Percentiles rank a stretch among this genome's conserved stretches.
Conservation (phyloP, 208 protist species). For the Leishmania major region DNA sequence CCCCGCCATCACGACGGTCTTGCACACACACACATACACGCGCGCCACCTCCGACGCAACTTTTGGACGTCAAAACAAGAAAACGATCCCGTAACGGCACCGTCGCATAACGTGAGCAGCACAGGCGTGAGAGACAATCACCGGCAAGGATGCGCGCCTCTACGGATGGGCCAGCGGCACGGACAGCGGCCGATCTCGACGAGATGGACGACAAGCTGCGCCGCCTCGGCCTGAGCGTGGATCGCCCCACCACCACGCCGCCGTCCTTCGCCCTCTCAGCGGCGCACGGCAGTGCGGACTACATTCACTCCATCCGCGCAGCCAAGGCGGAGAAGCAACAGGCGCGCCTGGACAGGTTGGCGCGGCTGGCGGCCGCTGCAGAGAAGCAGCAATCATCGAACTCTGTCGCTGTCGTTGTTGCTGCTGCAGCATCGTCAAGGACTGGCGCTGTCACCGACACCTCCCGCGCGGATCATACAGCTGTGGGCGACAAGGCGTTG, state of each 20-base stretch:
- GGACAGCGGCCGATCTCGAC: slow-evolving; percentile 54
- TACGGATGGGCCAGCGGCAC: slow-evolving; percentile 21
- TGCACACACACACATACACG: too few relatives aligned
- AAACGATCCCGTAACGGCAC: not conserved
- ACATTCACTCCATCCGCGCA: slow-evolving; percentile 57
- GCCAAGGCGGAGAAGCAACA: slow-evolving; percentile 54
- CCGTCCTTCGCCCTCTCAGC: not conserved
- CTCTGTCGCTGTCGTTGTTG: not conserved
- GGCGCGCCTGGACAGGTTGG: slow-evolving; percentile 62
- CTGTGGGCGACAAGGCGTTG: slow-evolving; percentile 34
- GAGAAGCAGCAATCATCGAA: slow-evolving; percentile 36
- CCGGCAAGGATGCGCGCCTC: slow-evolving; percentile 8
- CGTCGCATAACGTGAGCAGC: not conserved
- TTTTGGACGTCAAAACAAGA: not conserved
- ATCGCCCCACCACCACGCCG: slow-evolving; percentile 15
- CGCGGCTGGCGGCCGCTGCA: slow-evolving; percentile 48
- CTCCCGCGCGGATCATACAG: slow-evolving; percentile 14
- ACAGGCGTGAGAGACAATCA: not conserved
- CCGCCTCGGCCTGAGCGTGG: slow-evolving; percentile 53
- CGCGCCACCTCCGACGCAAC: not conserved
- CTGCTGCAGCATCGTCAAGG: not conserved
- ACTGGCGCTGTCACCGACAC: not conserved
- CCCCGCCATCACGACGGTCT: not conserved
- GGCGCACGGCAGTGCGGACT: slow-evolving; percentile 26
- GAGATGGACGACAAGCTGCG: slow-evolving; percentile 83